Percentiles rank a stretch among this genome's conserved stretches.
These are phyloP conservation scores for Plantago elongata DNA, from an alignment of 257 asterid species.

Conservation along the genomic window DNA sequence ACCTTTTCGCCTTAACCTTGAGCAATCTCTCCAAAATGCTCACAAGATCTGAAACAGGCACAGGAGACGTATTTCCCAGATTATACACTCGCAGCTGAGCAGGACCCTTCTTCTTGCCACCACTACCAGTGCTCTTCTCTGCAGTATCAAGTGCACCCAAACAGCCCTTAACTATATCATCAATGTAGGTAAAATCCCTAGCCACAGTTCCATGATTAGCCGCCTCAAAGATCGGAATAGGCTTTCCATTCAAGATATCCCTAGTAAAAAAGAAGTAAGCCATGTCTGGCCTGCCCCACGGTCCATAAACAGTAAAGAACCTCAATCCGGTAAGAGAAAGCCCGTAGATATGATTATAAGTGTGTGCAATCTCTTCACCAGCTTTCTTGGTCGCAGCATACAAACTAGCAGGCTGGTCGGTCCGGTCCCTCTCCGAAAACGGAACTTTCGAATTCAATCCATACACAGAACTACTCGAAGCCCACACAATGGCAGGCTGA, in stretches of 20 bases:
- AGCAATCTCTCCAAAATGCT: slow-evolving; percentile 21
- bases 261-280: slow-evolving; percentile 23
- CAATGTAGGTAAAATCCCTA: slow-evolving; percentile 35
- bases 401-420: slow-evolving; percentile 25
- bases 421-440: slow-evolving; percentile 23
- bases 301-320: slow-evolving; percentile 29
- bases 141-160: slow-evolving; percentile 30
- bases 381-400: slow-evolving; percentile 29
- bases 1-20: slow-evolving; percentile 19
- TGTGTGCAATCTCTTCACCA: slow-evolving; percentile 27
- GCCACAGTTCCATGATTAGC: slow-evolving; percentile 22
- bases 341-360: slow-evolving; percentile 24
- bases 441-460: slow-evolving; percentile 25
- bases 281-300: slow-evolving; percentile 31
- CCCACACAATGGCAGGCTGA: slow-evolving; percentile 29
- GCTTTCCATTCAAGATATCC: slow-evolving; percentile 24
- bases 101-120: slow-evolving; percentile 31
- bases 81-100: slow-evolving; percentile 32
- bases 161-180: slow-evolving; percentile 33
- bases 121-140: slow-evolving; percentile 35
- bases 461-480: slow-evolving; percentile 25
- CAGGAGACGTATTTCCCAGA: slow-evolving; percentile 22
- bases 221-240: slow-evolving; percentile 16
- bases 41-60: slow-evolving; percentile 23
- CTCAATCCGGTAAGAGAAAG: slow-evolving; percentile 23